Percentiles rank a stretch among this genome's conserved stretches.
These are phyloP conservation scores for Sisymbrium altissimum DNA, from an alignment of 345 rosid genomes.

Conservation along the genomic window DNA sequence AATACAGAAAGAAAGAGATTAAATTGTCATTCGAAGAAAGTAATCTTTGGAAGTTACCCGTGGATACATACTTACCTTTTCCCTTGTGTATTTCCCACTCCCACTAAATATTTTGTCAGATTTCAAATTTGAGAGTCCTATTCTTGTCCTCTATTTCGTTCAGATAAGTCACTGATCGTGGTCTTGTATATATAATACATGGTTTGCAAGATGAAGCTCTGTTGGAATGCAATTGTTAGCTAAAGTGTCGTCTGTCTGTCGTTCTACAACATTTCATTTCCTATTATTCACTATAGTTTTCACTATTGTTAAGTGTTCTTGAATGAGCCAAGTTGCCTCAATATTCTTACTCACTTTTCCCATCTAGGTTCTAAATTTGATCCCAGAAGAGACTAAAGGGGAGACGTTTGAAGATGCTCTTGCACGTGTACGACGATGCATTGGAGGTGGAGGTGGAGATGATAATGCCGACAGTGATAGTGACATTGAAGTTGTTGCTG, in stretches of 20 bases:
- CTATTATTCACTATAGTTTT: too few relatives aligned
- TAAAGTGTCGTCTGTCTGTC: neutral
- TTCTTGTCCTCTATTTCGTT: neutral
- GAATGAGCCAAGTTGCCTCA: constrained; percentile 2
- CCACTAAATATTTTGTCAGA: neutral
- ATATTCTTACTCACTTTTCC: neutral
- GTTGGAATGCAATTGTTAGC: constrained; percentile 1
- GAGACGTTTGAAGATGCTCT: constrained; percentile 83
- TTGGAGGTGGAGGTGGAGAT: constrained; percentile 80
- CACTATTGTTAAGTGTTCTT: too few relatives aligned
- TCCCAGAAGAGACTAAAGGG: constrained; percentile 85
- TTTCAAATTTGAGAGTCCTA: neutral
- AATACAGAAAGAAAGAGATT: neutral
- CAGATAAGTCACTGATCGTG: neutral
- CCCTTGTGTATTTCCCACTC: neutral
- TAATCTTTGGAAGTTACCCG: neutral
- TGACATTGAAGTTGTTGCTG: constrained; percentile 97
- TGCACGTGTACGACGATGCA: constrained; percentile 84
- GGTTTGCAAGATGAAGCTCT: constrained; percentile 2
- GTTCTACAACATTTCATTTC: neutral
- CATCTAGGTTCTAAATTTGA: constrained; percentile 68
- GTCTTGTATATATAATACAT: neutral
- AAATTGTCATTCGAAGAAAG: neutral
- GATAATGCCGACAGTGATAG: constrained; percentile 94
- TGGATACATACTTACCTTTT: neutral